Evolutionary conservation across 1,284 basidiomycete species (phyloP).

Genomic region (Vanrija sp.): DNA sequence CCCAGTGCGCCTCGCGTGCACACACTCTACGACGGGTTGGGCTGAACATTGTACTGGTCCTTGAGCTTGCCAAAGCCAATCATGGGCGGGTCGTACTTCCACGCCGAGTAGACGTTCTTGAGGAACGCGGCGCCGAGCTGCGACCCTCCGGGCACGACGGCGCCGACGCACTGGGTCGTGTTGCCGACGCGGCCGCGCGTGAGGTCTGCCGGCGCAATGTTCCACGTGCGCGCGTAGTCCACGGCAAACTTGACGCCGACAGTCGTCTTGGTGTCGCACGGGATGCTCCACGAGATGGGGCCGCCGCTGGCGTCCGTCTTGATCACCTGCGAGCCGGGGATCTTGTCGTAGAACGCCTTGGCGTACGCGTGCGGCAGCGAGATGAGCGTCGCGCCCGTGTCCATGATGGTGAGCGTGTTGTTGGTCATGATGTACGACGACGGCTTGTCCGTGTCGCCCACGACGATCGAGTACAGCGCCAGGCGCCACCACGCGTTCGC

Average conservation of each 20-base stretch:
- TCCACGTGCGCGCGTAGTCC: background rate
- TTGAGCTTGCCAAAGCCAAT: conserved; percentile 47
- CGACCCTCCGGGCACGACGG: background rate
- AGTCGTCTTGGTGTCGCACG: conserved; percentile 66
- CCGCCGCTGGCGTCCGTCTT: too few relatives aligned
- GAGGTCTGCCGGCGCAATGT: conserved; percentile 2
- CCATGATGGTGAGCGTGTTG: conserved; percentile 43
- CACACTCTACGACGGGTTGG: too few relatives aligned
- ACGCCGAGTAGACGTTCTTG: conserved; percentile 56
- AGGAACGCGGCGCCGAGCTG: conserved; percentile 78
- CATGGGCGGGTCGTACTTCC: conserved; percentile 49
- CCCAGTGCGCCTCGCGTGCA: too few relatives aligned
- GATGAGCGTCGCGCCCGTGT: conserved; percentile 78
- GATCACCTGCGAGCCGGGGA: conserved; percentile 54
- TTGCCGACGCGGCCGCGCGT: background rate
- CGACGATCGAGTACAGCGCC: conserved; percentile 48
- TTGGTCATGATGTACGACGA: background rate
- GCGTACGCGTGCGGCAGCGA: conserved; percentile 68
- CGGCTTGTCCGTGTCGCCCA: conserved; percentile 48
- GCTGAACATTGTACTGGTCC: too few relatives aligned
- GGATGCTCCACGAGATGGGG: conserved; percentile 21
- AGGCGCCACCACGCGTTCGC: conserved; percentile 45
- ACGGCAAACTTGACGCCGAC: conserved; percentile 63
- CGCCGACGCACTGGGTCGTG: background rate
- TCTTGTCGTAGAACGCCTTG: conserved; percentile 64